These are phyloP conservation scores for Nicotiana undulata DNA, from an alignment of 257 asterid species.

Conservation along the genomic window DNA sequence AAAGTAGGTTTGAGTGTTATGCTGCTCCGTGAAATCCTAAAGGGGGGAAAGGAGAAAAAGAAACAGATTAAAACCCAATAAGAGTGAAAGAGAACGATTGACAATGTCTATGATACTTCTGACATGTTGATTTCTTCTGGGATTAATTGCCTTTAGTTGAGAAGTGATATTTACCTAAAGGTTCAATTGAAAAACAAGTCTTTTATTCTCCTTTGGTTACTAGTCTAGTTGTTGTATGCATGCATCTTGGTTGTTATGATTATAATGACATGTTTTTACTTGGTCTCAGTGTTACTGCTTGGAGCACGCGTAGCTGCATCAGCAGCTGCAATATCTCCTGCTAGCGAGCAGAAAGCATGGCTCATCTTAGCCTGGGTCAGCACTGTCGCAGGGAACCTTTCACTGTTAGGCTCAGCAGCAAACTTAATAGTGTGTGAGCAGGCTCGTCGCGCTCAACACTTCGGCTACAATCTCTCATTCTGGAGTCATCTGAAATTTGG, in stretches of 20 bases:
- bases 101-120: background rate
- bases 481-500: slow-evolving; percentile 88
- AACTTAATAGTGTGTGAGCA: slow-evolving; percentile 93
- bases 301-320: slow-evolving; percentile 86
- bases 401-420: slow-evolving; percentile 93
- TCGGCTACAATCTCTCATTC: slow-evolving; percentile 65
- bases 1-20: no score
- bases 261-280: background rate
- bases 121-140: background rate
- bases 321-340: slow-evolving; percentile 70
- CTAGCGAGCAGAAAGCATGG: slow-evolving; percentile 84
- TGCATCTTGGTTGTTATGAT: no score
- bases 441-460: slow-evolving; percentile 66
- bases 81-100: background rate
- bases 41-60: background rate
- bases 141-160: background rate
- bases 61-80: background rate
- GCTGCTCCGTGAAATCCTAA: background rate
- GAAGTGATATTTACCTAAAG: background rate
- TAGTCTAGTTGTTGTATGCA: no score
- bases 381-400: slow-evolving; percentile 85
- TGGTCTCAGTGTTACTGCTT: slow-evolving; percentile 49
- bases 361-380: slow-evolving; percentile 91
- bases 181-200: background rate
- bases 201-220: no score